Evolutionary conservation across 192 early-diverging fungal species (phyloP).

Genomic region (Podila epigama): DNA sequence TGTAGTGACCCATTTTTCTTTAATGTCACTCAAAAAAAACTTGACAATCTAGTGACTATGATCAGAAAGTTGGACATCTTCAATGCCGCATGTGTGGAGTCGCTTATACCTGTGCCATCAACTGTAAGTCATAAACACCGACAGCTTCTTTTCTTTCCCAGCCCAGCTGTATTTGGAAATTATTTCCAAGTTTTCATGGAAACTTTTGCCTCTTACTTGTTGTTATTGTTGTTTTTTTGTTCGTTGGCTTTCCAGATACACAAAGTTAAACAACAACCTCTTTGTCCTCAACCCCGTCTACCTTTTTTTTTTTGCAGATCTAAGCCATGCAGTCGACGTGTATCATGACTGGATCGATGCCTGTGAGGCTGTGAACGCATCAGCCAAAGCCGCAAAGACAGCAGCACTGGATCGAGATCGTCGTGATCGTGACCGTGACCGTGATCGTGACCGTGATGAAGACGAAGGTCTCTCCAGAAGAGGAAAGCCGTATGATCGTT

Average conservation of each 20-base stretch:
- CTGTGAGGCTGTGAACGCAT: conserved; percentile 62
- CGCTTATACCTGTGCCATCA: conserved; percentile 75
- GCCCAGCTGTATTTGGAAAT: neutral
- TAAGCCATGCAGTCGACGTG: conserved; percentile 87
- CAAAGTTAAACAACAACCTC: neutral
- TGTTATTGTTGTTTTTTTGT: neutral
- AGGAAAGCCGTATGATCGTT: neutral
- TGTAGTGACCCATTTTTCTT: too few species aligned
- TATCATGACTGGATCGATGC: conserved; percentile 93
- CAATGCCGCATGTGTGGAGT: conserved; percentile 83
- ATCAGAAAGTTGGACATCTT: conserved; percentile 76
- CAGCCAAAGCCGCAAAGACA: conserved; percentile 10
- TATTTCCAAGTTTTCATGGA: too few species aligned
- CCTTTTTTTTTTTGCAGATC: conserved; percentile 19
- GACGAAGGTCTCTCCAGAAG: neutral
- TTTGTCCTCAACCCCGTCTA: neutral
- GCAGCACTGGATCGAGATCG: conserved; percentile 1
- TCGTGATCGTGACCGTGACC: neutral
- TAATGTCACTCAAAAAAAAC: neutral
- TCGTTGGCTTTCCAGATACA: too few species aligned
- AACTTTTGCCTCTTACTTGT: too few species aligned
- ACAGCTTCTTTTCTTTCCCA: neutral
- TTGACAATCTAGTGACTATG: conserved; percentile 60
- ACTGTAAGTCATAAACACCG: conserved; percentile 47
- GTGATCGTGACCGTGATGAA: neutral